A percentile compares a stretch with the other conserved stretches of the same genome.
Evolutionary conservation across 148 eudicot species (phyloP).

Genomic region (Persicaria tinctoria): DNA sequence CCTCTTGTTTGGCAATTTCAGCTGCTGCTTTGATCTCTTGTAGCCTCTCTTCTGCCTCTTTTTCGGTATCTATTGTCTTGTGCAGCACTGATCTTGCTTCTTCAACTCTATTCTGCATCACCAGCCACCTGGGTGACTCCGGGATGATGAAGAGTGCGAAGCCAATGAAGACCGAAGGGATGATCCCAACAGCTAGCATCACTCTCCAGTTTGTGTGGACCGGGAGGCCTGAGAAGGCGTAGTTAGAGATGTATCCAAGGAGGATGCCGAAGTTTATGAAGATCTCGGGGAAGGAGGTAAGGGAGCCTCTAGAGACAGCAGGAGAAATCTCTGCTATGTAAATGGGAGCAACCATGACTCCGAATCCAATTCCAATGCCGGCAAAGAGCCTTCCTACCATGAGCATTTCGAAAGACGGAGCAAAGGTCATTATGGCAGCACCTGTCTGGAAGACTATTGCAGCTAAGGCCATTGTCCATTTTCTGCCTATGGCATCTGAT

Average conservation of each 20-base stretch:
- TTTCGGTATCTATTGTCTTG: slow-evolving; percentile 47
- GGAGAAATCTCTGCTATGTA: slow-evolving; percentile 92
- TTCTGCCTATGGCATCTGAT: slow-evolving; percentile 64
- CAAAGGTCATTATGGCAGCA: slow-evolving; percentile 59
- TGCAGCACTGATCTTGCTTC: slow-evolving; percentile 56
- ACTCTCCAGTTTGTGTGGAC: slow-evolving; percentile 64
- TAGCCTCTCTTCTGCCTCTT: slow-evolving; percentile 68
- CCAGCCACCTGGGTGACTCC: slow-evolving; percentile 87
- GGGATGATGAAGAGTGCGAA: slow-evolving; percentile 68
- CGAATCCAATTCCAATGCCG: slow-evolving; percentile 76
- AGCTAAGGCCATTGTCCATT: slow-evolving; percentile 79
- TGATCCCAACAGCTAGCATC: slow-evolving; percentile 75
- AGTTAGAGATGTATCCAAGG: slow-evolving; percentile 73
- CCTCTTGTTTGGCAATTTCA: not conserved
- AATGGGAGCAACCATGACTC: slow-evolving; percentile 80
- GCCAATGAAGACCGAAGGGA: slow-evolving; percentile 69
- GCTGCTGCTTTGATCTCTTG: slow-evolving; percentile 38
- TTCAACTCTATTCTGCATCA: slow-evolving; percentile 48
- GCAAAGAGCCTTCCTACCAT: slow-evolving; percentile 65
- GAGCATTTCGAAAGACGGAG: slow-evolving; percentile 45
- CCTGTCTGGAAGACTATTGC: slow-evolving; percentile 60
- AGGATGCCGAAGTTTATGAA: slow-evolving; percentile 76
- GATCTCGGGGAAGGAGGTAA: slow-evolving; percentile 81
- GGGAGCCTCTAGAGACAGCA: slow-evolving; percentile 50
- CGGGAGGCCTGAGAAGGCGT: slow-evolving; percentile 65